Conservation (phyloP, 495 filamentous ascomycete species). For the Aspergillus sclerotiicarbonarius region DNA sequence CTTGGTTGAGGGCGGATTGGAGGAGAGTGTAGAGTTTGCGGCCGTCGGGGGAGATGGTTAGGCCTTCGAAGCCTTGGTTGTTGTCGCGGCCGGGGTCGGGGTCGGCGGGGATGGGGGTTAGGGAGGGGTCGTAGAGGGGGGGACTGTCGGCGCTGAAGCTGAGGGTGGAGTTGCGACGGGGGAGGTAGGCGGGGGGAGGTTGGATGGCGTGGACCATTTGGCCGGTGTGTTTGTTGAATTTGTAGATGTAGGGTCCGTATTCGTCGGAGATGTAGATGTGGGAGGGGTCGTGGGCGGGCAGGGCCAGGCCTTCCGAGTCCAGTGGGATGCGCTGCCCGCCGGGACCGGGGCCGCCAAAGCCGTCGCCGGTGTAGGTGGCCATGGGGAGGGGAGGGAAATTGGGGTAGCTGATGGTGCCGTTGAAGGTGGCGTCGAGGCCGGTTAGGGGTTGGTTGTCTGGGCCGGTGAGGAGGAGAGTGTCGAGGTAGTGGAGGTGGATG, state of each 20-base stretch:
- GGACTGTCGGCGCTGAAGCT: slow-evolving; percentile 61
- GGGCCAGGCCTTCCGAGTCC: slow-evolving; percentile 70
- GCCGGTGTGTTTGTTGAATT: slow-evolving; percentile 55
- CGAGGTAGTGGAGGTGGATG: slow-evolving; percentile 60
- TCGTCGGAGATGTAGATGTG: slow-evolving; percentile 78
- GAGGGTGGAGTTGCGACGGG: slow-evolving; percentile 58
- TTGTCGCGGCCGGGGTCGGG: slow-evolving; percentile 66
- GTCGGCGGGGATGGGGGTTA: slow-evolving; percentile 48
- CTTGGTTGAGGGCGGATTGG: slow-evolving; percentile 65
- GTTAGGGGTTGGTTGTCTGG: slow-evolving; percentile 68
- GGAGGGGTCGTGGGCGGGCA: slow-evolving; percentile 51
- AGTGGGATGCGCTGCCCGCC: slow-evolving; percentile 63
- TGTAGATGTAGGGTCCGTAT: slow-evolving; percentile 75
- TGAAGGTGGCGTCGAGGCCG: slow-evolving; percentile 65
- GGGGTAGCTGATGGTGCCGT: slow-evolving; percentile 49
- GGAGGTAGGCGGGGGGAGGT: slow-evolving; percentile 66
- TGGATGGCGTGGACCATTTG: slow-evolving; percentile 64
- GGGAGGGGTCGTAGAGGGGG: slow-evolving; percentile 55
- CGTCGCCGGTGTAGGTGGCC: slow-evolving; percentile 67
- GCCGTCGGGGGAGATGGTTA: slow-evolving; percentile 63
- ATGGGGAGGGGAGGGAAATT: slow-evolving; percentile 66
- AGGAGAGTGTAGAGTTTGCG: slow-evolving; percentile 65
- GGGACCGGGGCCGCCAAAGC: slow-evolving; percentile 62
- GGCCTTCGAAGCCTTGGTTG: slow-evolving; percentile 77
- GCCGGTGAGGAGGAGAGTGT: slow-evolving; percentile 65